A percentile compares a stretch with the other conserved stretches of the same genome.
phyloP scores from a whole-genome alignment of 306 rosid species.

The apple (Malus domestica) region ASM211411v1 NC_041798.1:26474501-26475000 shows the following conservation, averaged over 20 bases:
- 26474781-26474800: constrained; percentile 12
- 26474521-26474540: constrained; percentile 28
- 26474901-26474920: constrained; percentile 62
- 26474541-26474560: constrained; percentile 29
- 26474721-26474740: constrained; percentile 50
- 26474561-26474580: constrained; percentile 26
- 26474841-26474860: constrained; percentile 56
- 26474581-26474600: constrained; percentile 20
- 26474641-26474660: neutral
- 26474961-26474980: neutral
- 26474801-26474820: constrained; percentile 15
- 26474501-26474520: constrained; percentile 25
- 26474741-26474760: constrained; percentile 57
- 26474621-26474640: constrained; percentile 22
- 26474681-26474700: constrained; percentile 18
- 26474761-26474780: constrained; percentile 42
- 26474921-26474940: constrained; percentile 39
- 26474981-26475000: constrained; percentile 15
- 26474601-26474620: constrained; percentile 20
- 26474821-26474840: neutral
- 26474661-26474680: constrained; percentile 1
- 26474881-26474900: constrained; percentile 48
- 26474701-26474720: constrained; percentile 41
- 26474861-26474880: constrained; percentile 36
- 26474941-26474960: constrained; percentile 28